Evolutionary conservation across 768 basidiomycete species (phyloP).

Genomic region (Trametes villosa): DNA sequence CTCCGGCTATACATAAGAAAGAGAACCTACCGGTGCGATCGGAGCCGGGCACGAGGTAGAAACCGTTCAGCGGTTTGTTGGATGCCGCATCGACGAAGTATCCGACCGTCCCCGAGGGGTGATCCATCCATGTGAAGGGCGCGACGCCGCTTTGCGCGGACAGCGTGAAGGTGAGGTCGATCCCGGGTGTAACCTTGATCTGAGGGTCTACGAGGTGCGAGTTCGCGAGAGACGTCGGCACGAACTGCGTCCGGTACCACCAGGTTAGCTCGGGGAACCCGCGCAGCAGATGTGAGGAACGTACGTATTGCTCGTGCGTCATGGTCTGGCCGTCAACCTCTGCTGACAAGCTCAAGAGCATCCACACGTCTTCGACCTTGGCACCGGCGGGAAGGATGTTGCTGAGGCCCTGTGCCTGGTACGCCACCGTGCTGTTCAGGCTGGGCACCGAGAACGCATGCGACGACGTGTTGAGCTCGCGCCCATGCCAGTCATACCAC

Average conservation of each 20-base stretch:
- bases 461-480: conserved; percentile 40
- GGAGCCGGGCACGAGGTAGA: conserved; percentile 56
- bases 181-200: conserved; percentile 40
- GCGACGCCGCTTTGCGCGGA: conserved; percentile 60
- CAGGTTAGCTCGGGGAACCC: not conserved
- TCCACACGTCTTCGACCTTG: conserved; percentile 50
- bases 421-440: conserved; percentile 55
- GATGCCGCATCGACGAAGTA: conserved; percentile 51
- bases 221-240: conserved; percentile 51
- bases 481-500: conserved; percentile 62
- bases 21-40: conserved; percentile 51
- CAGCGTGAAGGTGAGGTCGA: conserved; percentile 50
- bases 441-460: conserved; percentile 47
- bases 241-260: conserved; percentile 46
- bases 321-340: conserved; percentile 41
- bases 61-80: conserved; percentile 51
- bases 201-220: conserved; percentile 53
- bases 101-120: conserved; percentile 58
- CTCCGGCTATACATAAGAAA: not conserved
- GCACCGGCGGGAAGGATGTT: conserved; percentile 48
- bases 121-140: conserved; percentile 63
- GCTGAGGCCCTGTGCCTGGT: conserved; percentile 43
- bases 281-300: conserved; percentile 24
- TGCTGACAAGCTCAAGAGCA: conserved; percentile 54
- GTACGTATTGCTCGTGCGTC: conserved; percentile 57